Percentiles rank a stretch among this genome's conserved stretches.
Evolutionary conservation across 108 stramenopile genomes (phyloP).

Genomic region (Pseudonitzschia multistriata): DNA sequence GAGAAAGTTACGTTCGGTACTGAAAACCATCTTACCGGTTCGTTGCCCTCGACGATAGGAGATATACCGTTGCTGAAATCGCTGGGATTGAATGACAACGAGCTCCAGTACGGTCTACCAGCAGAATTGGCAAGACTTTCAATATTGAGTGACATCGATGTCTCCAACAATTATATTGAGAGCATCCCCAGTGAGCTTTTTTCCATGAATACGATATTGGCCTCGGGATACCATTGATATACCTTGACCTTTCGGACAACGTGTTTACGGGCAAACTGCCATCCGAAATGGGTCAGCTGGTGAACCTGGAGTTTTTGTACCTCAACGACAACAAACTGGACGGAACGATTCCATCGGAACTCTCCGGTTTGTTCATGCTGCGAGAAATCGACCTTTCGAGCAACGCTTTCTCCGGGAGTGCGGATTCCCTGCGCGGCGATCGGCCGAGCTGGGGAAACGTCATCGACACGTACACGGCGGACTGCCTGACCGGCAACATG

Average conservation of each 20-base stretch:
- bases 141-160: neutral
- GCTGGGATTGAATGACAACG: neutral
- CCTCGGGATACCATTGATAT: conserved; percentile 27
- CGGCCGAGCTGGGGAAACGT: neutral
- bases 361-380: neutral
- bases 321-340: neutral
- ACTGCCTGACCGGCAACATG: neutral
- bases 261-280: conserved; percentile 38
- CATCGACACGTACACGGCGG: neutral
- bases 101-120: neutral
- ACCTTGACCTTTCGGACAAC: conserved; percentile 27
- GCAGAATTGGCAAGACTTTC: neutral
- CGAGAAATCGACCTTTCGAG: neutral
- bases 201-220: conserved; percentile 19
- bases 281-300: conserved; percentile 26
- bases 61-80: neutral
- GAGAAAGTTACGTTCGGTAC: no score
- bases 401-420: conserved; percentile 2
- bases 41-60: neutral
- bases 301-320: conserved; percentile 5
- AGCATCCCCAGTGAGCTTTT: neutral
- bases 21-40: neutral
- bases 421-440: neutral
- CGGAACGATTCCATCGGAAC: conserved; percentile 15
- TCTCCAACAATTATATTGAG: neutral